Conservation (phyloP, 495 filamentous ascomycete species). For the Aspergillus indologenus region DNA sequence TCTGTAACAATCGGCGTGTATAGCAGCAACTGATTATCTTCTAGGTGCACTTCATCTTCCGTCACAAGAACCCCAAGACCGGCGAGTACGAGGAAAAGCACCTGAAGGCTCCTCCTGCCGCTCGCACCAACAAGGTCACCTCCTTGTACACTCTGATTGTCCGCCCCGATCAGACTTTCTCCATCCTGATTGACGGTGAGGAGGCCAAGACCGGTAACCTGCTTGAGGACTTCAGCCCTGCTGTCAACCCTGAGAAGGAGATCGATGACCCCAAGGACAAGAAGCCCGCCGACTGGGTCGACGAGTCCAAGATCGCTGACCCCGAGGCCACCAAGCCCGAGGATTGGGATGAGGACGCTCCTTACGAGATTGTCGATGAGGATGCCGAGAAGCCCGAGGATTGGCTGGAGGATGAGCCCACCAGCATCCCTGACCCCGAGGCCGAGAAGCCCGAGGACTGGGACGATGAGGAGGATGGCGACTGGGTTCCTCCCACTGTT, state of each 20-base stretch:
- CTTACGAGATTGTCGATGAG: constrained; percentile 92
- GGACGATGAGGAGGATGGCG: constrained; percentile 99
- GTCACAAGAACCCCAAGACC: constrained; percentile 99
- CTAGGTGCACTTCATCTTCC: constrained; percentile 99
- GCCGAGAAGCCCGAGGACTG: constrained; percentile 98
- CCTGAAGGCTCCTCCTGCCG: constrained; percentile 75
- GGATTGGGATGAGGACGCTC: constrained; percentile 99
- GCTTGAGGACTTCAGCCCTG: constrained; percentile 87
- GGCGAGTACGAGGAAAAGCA: constrained; percentile 99
- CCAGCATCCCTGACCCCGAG: constrained; percentile 87
- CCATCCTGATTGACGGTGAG: constrained; percentile 86
- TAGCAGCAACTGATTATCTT: constrained; percentile 9
- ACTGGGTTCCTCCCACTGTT: constrained; percentile 92
- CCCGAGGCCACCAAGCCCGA: constrained; percentile 94
- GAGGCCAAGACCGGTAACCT: constrained; percentile 83
- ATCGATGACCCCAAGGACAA: constrained; percentile 94
- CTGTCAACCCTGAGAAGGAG: constrained; percentile 93
- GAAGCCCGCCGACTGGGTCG: constrained; percentile 96
- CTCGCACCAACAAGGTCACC: constrained; percentile 84
- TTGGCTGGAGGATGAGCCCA: constrained; percentile 92
- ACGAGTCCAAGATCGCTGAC: constrained; percentile 84
- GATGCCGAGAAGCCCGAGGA: constrained; percentile 88
- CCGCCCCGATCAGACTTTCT: constrained; percentile 90
- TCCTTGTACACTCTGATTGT: constrained; percentile 95
- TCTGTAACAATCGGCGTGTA: background rate